A percentile compares a stretch with the other conserved stretches of the same genome.
Conservation (phyloP, 2,329 filamentous ascomycete genomes). For the Xylariaceae sp. region DNA sequence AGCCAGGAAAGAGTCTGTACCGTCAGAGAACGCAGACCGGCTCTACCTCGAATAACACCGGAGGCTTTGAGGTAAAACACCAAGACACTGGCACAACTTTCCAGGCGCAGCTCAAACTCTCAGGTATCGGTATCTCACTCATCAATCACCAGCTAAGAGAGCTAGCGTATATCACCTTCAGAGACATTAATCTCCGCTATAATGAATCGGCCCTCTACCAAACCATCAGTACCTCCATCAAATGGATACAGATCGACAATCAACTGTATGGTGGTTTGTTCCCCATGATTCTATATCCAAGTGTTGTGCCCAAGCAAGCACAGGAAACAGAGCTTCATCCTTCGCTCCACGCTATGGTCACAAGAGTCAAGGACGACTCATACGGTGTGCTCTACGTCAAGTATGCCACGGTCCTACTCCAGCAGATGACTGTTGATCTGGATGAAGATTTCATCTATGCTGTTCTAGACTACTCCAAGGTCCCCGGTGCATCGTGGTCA, state of each 20-base stretch:
- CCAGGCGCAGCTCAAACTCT: conserved; percentile 80
- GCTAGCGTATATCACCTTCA: conserved; percentile 86
- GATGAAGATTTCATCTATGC: conserved; percentile 99
- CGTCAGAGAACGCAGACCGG: conserved; percentile 51
- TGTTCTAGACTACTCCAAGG: conserved; percentile 88
- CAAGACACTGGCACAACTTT: conserved; percentile 85
- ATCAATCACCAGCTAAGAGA: conserved; percentile 91
- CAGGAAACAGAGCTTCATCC: conserved; percentile 96
- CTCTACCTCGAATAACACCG: conserved; percentile 48
- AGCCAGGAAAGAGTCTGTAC: conserved; percentile 88
- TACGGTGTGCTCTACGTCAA: conserved; percentile 98
- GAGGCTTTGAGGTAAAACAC: conserved; percentile 91
- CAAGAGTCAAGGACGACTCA: conserved; percentile 94
- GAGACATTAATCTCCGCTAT: conserved; percentile 86
- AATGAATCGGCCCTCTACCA: conserved; percentile 92
- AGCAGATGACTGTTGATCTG: conserved; percentile 97
- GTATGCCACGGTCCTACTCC: conserved; percentile 87
- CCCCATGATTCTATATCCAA: conserved; percentile 94
- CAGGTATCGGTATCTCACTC: conserved; percentile 87
- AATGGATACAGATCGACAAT: conserved; percentile 99
- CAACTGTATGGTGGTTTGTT: conserved; percentile 98
- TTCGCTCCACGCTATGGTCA: conserved; percentile 87
- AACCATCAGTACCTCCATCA: conserved; percentile 83
- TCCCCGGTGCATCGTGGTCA: conserved; percentile 84
- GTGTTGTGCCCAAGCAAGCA: conserved; percentile 93